A percentile compares a stretch with the other conserved stretches of the same genome.
Evolutionary conservation across 257 asterid genomes (phyloP).

Genomic region (Salvia hispanica): DNA sequence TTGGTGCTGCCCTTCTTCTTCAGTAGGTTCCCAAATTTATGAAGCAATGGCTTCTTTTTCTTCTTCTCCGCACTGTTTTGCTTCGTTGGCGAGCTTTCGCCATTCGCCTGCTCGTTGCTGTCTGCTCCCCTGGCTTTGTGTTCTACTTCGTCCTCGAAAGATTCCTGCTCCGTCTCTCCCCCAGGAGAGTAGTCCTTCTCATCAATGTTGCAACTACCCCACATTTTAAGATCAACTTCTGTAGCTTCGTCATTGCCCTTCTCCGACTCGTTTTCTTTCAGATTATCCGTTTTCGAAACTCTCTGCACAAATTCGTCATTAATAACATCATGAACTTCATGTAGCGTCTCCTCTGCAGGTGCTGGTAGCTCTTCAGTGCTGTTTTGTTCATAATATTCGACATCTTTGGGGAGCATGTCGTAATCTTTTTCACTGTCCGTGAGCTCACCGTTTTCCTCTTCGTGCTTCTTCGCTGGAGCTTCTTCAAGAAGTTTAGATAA

Average conservation of each 20-base stretch:
- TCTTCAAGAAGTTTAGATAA: constrained; percentile 74
- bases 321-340: constrained; percentile 34
- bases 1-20: constrained; percentile 74
- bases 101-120: constrained; percentile 47
- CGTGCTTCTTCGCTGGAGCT: constrained; percentile 56
- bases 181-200: constrained; percentile 78
- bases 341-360: constrained; percentile 34
- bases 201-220: constrained; percentile 90
- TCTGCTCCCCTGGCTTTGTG: constrained; percentile 54
- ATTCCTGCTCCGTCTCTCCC: constrained; percentile 62
- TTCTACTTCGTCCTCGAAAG: constrained; percentile 73
- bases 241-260: constrained; percentile 45
- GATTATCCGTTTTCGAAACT: constrained; percentile 38
- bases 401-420: constrained; percentile 84
- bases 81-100: constrained; percentile 55
- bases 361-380: constrained; percentile 52
- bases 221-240: constrained; percentile 71
- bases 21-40: constrained; percentile 80
- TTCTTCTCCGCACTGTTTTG: constrained; percentile 60
- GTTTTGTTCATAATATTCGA: constrained; percentile 85
- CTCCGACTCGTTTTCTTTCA: constrained; percentile 39
- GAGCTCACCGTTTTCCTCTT: constrained; percentile 58
- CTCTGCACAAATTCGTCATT: constrained; percentile 37
- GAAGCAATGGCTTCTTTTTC: constrained; percentile 88
- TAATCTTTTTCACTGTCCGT: constrained; percentile 80